These are phyloP conservation scores for Heliophila coronopifolia DNA, from an alignment of 441 rosid species.

Conservation along the genomic window DNA sequence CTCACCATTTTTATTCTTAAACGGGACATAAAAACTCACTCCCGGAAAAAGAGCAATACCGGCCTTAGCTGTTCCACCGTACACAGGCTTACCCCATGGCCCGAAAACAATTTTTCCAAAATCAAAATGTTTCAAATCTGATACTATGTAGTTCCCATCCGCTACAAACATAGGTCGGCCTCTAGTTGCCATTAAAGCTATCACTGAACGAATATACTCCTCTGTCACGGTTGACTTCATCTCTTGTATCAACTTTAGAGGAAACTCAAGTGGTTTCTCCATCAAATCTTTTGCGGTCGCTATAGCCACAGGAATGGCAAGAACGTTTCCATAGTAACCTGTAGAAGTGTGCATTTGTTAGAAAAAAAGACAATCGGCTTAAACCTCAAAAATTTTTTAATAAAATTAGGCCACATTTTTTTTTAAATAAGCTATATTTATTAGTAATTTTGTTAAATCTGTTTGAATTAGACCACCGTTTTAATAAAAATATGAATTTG, in stretches of 20 bases:
- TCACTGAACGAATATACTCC: constrained; percentile 29
- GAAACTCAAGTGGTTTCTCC: constrained; percentile 31
- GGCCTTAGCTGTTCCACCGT: constrained; percentile 25
- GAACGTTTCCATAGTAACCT: constrained; percentile 43
- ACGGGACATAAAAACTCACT: constrained; percentile 23
- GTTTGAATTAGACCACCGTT: too few relatives aligned
- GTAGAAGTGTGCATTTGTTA: constrained; percentile 29
- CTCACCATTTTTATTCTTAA: constrained; percentile 23
- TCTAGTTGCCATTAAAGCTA: constrained; percentile 22
- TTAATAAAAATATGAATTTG: too few relatives aligned
- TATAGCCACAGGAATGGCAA: constrained; percentile 27
- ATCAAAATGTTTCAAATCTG: constrained; percentile 24
- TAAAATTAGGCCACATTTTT: too few relatives aligned
- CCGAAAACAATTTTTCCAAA: constrained; percentile 24
- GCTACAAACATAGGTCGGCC: constrained; percentile 19
- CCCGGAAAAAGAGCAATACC: constrained; percentile 17
- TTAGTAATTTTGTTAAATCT: too few relatives aligned
- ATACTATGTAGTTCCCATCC: constrained; percentile 9
- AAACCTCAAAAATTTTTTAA: too few relatives aligned
- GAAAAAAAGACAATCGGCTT: too few relatives aligned
- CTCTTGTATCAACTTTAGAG: constrained; percentile 29
- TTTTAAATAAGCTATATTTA: too few relatives aligned
- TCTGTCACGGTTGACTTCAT: constrained; percentile 21
- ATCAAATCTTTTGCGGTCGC: constrained; percentile 26
- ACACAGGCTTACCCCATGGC: constrained; percentile 33